These are phyloP conservation scores for barrel medic (Medicago truncatula) DNA, from an alignment of 306 rosid species.

Conservation along the genomic window MtrunA17r5.0-ANR NC_053048.1:49112501-49113000, in stretches of 20 bases:
- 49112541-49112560: too few relatives aligned
- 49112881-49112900: conserved; percentile 47
- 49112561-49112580: too few relatives aligned
- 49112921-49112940: conserved; percentile 90
- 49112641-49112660: too few relatives aligned
- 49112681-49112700: too few relatives aligned
- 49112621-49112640: too few relatives aligned
- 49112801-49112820: conserved; percentile 41
- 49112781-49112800: conserved; percentile 53
- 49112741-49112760: conserved; percentile 48
- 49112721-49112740: conserved; percentile 63
- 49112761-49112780: conserved; percentile 43
- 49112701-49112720: background rate
- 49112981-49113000: background rate
- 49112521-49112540: too few relatives aligned
- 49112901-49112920: conserved; percentile 87
- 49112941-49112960: conserved; percentile 80
- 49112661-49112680: too few relatives aligned
- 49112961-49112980: conserved; percentile 86
- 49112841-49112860: conserved; percentile 37
- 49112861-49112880: background rate
- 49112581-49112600: too few relatives aligned
- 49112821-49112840: conserved; percentile 27
- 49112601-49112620: too few relatives aligned
- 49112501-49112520: too few relatives aligned